These are phyloP conservation scores for Suillus paluster DNA, from an alignment of 768 basidiomycete genomes.

Conservation along the genomic window DNA sequence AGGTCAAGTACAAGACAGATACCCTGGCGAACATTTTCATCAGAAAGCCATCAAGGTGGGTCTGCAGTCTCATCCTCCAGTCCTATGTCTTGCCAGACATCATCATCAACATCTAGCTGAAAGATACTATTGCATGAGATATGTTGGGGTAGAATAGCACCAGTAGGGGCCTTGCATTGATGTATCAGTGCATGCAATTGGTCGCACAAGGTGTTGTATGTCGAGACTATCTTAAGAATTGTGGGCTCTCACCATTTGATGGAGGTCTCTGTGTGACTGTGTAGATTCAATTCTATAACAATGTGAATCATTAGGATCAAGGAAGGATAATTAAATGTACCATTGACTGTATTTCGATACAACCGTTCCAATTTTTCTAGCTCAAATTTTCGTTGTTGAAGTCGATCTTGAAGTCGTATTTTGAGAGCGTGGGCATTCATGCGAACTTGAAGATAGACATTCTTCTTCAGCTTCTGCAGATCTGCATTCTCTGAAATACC, in stretches of 20 bases:
- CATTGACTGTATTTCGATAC: conserved; percentile 19
- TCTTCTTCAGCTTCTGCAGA: conserved; percentile 10
- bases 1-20: conserved; percentile 10
- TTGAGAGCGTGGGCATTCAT: conserved; percentile 29
- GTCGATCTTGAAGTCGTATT: conserved; percentile 15
- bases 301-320: not conserved
- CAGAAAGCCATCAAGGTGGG: conserved; percentile 16
- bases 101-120: conserved; percentile 39
- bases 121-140: conserved; percentile 31
- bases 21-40: conserved; percentile 13
- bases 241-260: conserved; percentile 32
- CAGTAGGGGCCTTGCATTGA: conserved; percentile 24
- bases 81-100: conserved; percentile 39
- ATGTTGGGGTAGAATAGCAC: conserved; percentile 25
- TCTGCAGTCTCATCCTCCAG: conserved; percentile 25
- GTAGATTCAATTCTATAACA: conserved; percentile 28
- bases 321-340: conserved; percentile 15
- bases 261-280: conserved; percentile 29
- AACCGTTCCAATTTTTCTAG: conserved; percentile 17
- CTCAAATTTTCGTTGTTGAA: conserved; percentile 24
- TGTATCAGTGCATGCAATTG: conserved; percentile 24
- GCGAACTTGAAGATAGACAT: conserved; percentile 14
- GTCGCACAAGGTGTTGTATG: conserved; percentile 34
- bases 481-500: conserved; percentile 9
- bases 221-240: conserved; percentile 24